Conservation (phyloP, 805 yeast species). For the Lachancea thermotolerans region DNA sequence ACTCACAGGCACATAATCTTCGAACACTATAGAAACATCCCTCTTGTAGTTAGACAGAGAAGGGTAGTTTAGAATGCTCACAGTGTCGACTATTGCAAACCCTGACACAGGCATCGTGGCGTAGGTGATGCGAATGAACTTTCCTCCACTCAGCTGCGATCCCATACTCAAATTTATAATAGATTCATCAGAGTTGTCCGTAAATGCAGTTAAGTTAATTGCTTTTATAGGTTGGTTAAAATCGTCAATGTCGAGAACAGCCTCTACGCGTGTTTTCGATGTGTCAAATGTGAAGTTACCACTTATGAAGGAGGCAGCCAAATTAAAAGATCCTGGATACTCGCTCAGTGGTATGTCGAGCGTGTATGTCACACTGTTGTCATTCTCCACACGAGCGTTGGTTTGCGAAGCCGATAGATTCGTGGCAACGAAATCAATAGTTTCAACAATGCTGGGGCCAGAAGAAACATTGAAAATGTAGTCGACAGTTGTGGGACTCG, state of each 20-base stretch:
- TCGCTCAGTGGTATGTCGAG: slow-evolving; percentile 23
- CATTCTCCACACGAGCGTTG: slow-evolving; percentile 21
- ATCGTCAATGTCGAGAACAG: slow-evolving; percentile 20
- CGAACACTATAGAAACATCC: slow-evolving; percentile 13
- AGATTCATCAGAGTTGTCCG: slow-evolving; percentile 21
- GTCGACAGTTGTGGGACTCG: slow-evolving; percentile 13
- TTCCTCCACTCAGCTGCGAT: slow-evolving; percentile 26
- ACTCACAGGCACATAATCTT: slow-evolving; percentile 7
- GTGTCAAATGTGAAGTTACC: slow-evolving; percentile 17
- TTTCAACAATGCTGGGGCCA: slow-evolving; percentile 13
- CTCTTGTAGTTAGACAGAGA: slow-evolving; percentile 8
- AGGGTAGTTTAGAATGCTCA: slow-evolving; percentile 13
- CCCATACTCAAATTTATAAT: slow-evolving; percentile 15
- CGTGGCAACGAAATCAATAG: slow-evolving; percentile 19
- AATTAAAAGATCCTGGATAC: slow-evolving; percentile 14
- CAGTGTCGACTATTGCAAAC: slow-evolving; percentile 12
- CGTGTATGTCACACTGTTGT: slow-evolving; percentile 26
- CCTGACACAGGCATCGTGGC: slow-evolving; percentile 13
- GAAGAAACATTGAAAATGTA: slow-evolving; percentile 21
- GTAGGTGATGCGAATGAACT: slow-evolving; percentile 23
- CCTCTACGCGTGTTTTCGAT: slow-evolving; percentile 15
- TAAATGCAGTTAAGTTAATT: slow-evolving; percentile 21
- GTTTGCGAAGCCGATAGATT: slow-evolving; percentile 15
- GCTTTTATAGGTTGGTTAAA: slow-evolving; percentile 22
- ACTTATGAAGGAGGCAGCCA: slow-evolving; percentile 15